Base-by-base conservation (phyloP, 2,329 filamentous ascomycete genomes). In the Calonectria pseudoreteaudii region DNA sequence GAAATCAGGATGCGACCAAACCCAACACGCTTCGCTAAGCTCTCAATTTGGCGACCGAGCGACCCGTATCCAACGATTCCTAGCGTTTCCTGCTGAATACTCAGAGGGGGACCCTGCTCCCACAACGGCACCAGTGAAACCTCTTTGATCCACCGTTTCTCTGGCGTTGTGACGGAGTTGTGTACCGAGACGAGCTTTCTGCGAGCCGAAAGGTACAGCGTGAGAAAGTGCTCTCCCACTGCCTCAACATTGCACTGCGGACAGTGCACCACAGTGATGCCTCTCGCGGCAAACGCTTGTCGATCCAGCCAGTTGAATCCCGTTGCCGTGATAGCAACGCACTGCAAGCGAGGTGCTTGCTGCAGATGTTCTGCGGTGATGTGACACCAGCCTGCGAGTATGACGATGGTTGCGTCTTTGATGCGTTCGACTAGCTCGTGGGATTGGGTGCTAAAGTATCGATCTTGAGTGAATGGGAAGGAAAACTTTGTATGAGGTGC, bases 21-120 rank as follows among this genome's bases (percentile, higher is more conserved):
- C 7, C 65, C 65, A 7, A 67, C 65, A 11, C 9, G 14, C 65
- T 56, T 67, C 16, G 65, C 65, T 18, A 67, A 38, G 18, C 23
- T 67, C 26, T 68, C 38, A 14, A 68, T 41, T 18, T 68, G 34
- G 36, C 41, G 36, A 4, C 66, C 66, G 6, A 68, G 66, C 11
- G 50, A 38, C 8, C 66, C 66, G 38, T 68, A 58, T 47, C 66
- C 66, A n/a, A 68, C n/a, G 16, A 68, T 68, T 11, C 50, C 66
- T 13, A 68, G 18, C 5, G 50, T 68, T n/a, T 68, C 66, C 10
- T 58, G 66, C 8, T 58, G 52, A 11, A 53, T 58, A 11, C 50
- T 68, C 2, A 58, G 66, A 3, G 68, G 47, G 5, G 56, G 30
- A 30, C 68, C 44, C 4, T 70, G 49, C 14, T 52, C 30, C 66